A percentile compares a stretch with the other conserved stretches of the same genome.
Conservation (phyloP, 495 filamentous ascomycete species). For the Daldinia grandis region DNA sequence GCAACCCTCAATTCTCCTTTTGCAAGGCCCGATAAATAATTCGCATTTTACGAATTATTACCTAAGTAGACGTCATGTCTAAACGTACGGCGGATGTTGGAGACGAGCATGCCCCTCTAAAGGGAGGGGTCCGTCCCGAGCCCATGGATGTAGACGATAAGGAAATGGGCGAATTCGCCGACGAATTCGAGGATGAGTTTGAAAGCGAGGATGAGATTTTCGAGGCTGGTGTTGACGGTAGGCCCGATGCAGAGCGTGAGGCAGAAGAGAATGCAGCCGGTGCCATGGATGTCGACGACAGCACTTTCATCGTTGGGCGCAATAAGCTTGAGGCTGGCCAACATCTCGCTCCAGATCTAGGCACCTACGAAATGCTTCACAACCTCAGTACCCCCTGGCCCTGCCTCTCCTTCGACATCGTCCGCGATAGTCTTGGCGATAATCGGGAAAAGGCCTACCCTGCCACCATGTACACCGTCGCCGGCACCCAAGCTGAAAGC, state of each 20-base stretch:
- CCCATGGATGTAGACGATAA: slow-evolving; percentile 61
- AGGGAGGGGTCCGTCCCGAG: slow-evolving; percentile 72
- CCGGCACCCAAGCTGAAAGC: slow-evolving; percentile 89
- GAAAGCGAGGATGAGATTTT: slow-evolving; percentile 96
- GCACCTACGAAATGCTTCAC: slow-evolving; percentile 96
- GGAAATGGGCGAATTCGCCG: slow-evolving; percentile 90
- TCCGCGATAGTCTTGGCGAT: slow-evolving; percentile 87
- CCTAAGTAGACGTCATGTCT: slow-evolving; percentile 66
- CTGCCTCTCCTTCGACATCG: slow-evolving; percentile 93
- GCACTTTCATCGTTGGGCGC: slow-evolving; percentile 89
- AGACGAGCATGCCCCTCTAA: slow-evolving; percentile 66
- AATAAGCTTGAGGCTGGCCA: slow-evolving; percentile 87
- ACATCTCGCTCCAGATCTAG: slow-evolving; percentile 86
- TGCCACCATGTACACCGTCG: slow-evolving; percentile 90
- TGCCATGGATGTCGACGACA: slow-evolving; percentile 89
- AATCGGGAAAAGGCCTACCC: slow-evolving; percentile 85
- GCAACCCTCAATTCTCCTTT: background rate
- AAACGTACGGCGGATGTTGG: slow-evolving; percentile 70
- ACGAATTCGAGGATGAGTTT: slow-evolving; percentile 96
- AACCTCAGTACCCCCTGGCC: slow-evolving; percentile 92
- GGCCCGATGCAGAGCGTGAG: slow-evolving; percentile 91
- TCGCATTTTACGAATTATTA: background rate
- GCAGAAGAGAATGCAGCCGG: slow-evolving; percentile 77
- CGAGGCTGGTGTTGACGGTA: slow-evolving; percentile 91
- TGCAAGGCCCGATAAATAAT: background rate